phyloP scores from a whole-genome alignment of 129 eudicot species.

The Oenanthe sinensis region DNA sequence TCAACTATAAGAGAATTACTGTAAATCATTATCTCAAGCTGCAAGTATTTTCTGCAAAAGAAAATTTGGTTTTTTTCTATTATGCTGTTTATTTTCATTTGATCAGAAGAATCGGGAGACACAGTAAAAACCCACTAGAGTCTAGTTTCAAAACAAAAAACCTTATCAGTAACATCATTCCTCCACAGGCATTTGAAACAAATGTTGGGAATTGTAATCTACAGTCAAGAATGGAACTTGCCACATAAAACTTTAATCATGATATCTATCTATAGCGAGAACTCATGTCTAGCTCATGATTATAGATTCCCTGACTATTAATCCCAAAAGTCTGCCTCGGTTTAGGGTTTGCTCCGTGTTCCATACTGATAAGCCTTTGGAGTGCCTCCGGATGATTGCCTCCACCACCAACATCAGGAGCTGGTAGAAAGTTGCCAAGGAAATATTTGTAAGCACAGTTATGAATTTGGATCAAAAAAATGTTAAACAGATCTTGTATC shows the following conservation, averaged over 20 bases:
- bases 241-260: slow-evolving; percentile 14
- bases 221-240: neutral
- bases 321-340: slow-evolving; percentile 37
- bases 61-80: neutral
- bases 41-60: too few species aligned
- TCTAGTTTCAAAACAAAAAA: neutral
- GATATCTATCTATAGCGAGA: slow-evolving; percentile 42
- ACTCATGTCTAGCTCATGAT: slow-evolving; percentile 58
- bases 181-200: neutral
- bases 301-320: slow-evolving; percentile 36
- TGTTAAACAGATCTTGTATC: neutral
- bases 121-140: neutral
- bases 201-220: slow-evolving; percentile 11
- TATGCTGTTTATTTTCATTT: neutral
- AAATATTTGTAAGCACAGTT: neutral
- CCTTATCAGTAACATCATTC: slow-evolving; percentile 9
- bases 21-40: too few species aligned
- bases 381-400: slow-evolving; percentile 58
- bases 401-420: slow-evolving; percentile 28
- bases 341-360: slow-evolving; percentile 48
- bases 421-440: slow-evolving; percentile 14
- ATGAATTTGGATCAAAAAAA: neutral
- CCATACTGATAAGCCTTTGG: slow-evolving; percentile 71
- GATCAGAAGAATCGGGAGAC: neutral
- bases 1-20: too few species aligned